A percentile compares a stretch with the other conserved stretches of the same genome.
phyloP scores from a whole-genome alignment of 2,329 filamentous ascomycete species.

The Gaeumannomyces sp. region DNA sequence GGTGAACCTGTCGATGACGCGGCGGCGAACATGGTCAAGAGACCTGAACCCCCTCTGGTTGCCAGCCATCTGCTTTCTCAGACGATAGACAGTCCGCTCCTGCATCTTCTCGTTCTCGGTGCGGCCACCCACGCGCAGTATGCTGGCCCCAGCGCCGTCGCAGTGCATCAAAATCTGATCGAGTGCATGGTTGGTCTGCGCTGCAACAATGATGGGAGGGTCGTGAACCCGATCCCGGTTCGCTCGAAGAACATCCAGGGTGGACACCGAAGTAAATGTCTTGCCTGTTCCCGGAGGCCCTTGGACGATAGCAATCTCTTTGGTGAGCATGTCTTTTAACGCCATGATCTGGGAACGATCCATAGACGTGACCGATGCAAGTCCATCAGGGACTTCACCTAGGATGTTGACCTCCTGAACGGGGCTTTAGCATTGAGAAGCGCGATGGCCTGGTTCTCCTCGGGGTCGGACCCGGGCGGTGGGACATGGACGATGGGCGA shows the following conservation, averaged over 20 bases:
- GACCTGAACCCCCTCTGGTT: constrained; percentile 19
- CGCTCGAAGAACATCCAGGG: constrained; percentile 57
- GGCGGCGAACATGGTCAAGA: constrained; percentile 23
- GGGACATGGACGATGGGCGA: constrained; percentile 25
- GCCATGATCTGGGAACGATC: constrained; percentile 68
- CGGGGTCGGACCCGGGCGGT: constrained; percentile 11
- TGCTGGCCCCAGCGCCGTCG: constrained; percentile 44
- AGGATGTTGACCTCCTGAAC: constrained; percentile 18
- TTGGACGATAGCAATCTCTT: constrained; percentile 69
- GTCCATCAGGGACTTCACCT: constrained; percentile 14
- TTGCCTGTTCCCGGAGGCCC: constrained; percentile 74
- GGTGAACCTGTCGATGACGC: constrained; percentile 30
- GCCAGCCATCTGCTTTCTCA: constrained; percentile 33
- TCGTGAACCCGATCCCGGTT: constrained; percentile 47
- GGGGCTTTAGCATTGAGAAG: constrained; percentile 7
- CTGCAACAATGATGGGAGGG: constrained; percentile 70
- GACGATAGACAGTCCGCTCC: constrained; percentile 58
- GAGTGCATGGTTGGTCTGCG: constrained; percentile 86
- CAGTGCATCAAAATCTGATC: constrained; percentile 71
- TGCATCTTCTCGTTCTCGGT: constrained; percentile 61
- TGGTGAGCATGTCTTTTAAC: constrained; percentile 63
- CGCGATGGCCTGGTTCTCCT: neutral
- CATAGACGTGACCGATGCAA: constrained; percentile 35
- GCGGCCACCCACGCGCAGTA: constrained; percentile 58
- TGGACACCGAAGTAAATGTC: constrained; percentile 72